These are phyloP conservation scores for Catenaria anguillulae DNA, from an alignment of 371 early-diverging fungal genomes.

Conservation along the genomic window DNA sequence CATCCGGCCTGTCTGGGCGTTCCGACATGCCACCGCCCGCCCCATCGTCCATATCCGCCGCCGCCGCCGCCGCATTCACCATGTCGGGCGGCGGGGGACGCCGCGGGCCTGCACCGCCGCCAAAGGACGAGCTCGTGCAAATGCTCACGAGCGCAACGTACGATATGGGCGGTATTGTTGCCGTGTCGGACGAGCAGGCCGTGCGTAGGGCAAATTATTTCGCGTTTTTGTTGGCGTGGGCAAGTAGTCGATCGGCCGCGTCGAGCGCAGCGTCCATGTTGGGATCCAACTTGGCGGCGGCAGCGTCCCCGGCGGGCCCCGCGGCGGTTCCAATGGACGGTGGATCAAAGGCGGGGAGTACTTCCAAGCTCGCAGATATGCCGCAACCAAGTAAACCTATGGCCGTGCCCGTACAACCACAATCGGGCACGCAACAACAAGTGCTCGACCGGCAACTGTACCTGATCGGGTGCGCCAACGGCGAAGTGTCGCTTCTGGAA, in stretches of 20 bases:
- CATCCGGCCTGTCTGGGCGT: too few species aligned
- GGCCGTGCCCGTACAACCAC: too few species aligned
- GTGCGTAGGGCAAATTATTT: neutral
- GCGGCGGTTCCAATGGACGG: too few species aligned
- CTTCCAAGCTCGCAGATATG: too few species aligned
- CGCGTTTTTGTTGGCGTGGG: neutral
- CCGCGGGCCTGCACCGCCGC: neutral
- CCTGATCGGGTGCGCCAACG: slow-evolving; percentile 1
- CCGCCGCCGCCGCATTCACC: neutral
- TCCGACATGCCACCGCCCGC: neutral
- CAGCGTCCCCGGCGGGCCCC: too few species aligned
- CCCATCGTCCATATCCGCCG: neutral
- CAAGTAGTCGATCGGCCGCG: neutral
- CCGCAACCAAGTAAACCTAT: too few species aligned
- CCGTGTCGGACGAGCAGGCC: neutral
- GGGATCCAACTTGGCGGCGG: too few species aligned
- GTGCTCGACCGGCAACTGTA: neutral
- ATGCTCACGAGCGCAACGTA: neutral
- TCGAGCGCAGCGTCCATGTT: neutral
- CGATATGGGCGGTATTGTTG: neutral
- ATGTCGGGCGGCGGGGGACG: neutral
- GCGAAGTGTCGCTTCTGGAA: neutral
- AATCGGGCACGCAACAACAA: too few species aligned
- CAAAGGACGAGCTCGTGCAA: neutral
- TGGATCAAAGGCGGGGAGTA: too few species aligned